Conservation (phyloP, 1,139 yeast genomes). For the Nakaseomyces nivariensis region DNA sequence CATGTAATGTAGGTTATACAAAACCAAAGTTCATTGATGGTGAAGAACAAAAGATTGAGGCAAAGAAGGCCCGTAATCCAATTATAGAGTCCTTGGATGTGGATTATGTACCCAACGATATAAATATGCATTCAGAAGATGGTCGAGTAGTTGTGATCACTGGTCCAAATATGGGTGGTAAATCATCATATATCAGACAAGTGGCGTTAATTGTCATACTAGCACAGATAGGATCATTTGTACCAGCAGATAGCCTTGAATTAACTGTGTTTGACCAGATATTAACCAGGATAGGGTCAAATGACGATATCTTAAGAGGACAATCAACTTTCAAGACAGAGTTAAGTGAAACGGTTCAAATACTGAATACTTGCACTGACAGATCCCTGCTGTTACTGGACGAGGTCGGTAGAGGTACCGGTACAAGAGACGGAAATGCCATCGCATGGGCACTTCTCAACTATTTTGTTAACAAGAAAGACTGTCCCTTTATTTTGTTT, state of each 20-base stretch:
- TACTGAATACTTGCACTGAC: constrained; percentile 30
- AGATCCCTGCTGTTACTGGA: constrained; percentile 39
- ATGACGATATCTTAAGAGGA: constrained; percentile 34
- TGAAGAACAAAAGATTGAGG: constrained; percentile 38
- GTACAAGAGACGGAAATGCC: constrained; percentile 82
- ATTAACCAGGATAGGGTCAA: constrained; percentile 39
- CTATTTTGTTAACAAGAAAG: constrained; percentile 41
- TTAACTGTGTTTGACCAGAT: constrained; percentile 35
- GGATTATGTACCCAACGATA: constrained; percentile 62
- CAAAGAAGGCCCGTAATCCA: constrained; percentile 67
- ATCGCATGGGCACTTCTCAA: constrained; percentile 71
- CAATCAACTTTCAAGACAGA: constrained; percentile 43
- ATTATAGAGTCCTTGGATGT: constrained; percentile 49
- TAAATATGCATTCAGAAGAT: constrained; percentile 37
- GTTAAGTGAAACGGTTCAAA: constrained; percentile 39
- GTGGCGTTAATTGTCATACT: constrained; percentile 37
- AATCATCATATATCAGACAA: constrained; percentile 41
- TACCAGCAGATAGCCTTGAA: constrained; percentile 41
- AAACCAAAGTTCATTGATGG: constrained; percentile 47
- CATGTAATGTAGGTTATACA: constrained; percentile 38
- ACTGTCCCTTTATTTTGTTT: constrained; percentile 54
- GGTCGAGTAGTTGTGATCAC: constrained; percentile 52
- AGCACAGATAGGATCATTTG: constrained; percentile 43
- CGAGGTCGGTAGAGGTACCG: constrained; percentile 56
- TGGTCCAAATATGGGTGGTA: constrained; percentile 54